These are phyloP conservation scores for Bolboschoenoplectus hybrid DNA, from an alignment of 202 grass and related monocot genomes.

Conservation along the genomic window DNA sequence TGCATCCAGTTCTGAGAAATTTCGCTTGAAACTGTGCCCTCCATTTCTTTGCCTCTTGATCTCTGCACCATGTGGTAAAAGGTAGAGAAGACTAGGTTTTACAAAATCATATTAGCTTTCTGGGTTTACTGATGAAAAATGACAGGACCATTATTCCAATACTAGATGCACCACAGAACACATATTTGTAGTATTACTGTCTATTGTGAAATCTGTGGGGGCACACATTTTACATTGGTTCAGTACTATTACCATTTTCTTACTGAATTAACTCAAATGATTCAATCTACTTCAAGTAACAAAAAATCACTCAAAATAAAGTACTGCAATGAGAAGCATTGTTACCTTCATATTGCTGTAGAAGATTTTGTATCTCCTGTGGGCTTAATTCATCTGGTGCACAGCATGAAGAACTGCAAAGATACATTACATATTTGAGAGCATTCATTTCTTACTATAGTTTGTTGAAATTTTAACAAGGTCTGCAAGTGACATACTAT, in stretches of 20 bases:
- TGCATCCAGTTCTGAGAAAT: conserved; percentile 62
- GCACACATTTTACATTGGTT: conserved; percentile 3
- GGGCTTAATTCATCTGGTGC: conserved; percentile 71
- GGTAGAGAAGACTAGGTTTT: neutral
- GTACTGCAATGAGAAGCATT: conserved; percentile 15
- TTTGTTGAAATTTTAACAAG: neutral
- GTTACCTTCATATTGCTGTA: conserved; percentile 84
- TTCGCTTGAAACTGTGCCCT: conserved; percentile 58
- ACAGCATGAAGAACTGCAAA: conserved; percentile 76
- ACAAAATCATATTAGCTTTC: neutral
- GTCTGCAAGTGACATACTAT: conserved; percentile 49
- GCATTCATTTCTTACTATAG: neutral
- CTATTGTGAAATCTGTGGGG: neutral
- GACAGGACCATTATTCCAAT: neutral
- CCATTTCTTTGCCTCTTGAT: conserved; percentile 56
- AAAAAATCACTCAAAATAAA: neutral
- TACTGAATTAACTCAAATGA: neutral
- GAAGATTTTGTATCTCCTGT: conserved; percentile 77
- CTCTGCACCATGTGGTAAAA: conserved; percentile 46
- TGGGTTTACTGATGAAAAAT: neutral
- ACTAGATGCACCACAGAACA: neutral
- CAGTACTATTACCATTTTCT: neutral
- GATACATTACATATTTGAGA: conserved; percentile 19
- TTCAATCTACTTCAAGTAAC: neutral
- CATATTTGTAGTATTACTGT: neutral